Conservation (phyloP, 1,139 yeast species). For the Pichia sp. region DNA sequence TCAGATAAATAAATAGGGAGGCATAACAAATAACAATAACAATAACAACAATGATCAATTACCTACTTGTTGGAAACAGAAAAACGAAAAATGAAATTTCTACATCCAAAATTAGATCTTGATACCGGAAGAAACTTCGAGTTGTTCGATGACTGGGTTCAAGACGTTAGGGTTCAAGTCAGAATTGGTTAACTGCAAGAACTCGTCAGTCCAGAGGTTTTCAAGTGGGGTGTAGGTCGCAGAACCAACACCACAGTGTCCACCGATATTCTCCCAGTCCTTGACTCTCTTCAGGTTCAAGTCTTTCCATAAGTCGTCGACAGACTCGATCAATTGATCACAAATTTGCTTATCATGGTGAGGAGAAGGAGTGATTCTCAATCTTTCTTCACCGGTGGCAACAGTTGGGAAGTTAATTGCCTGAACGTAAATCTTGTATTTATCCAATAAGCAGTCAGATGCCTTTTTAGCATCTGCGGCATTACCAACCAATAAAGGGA, state of each 20-base stretch:
- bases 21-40: not conserved
- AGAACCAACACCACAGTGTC: constrained; percentile 83
- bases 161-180: constrained; percentile 63
- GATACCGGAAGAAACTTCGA: constrained; percentile 70
- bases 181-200: constrained; percentile 55
- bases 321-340: constrained; percentile 69
- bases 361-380: constrained; percentile 97
- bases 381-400: constrained; percentile 90
- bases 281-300: constrained; percentile 67
- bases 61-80: not conserved
- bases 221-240: constrained; percentile 38
- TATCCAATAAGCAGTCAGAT: constrained; percentile 78
- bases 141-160: constrained; percentile 54
- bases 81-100: not conserved
- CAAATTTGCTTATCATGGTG: constrained; percentile 81
- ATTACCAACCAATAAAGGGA: constrained; percentile 90
- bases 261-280: constrained; percentile 79
- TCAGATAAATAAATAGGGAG: not conserved
- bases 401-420: constrained; percentile 98
- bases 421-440: constrained; percentile 89
- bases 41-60: not conserved
- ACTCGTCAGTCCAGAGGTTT: constrained; percentile 82
- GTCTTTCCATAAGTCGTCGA: constrained; percentile 76
- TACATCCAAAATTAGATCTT: constrained; percentile 9
- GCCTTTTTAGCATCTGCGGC: constrained; percentile 91